Evolutionary conservation across 192 early-diverging fungal species (phyloP).

Genomic region (Podila horticola): DNA sequence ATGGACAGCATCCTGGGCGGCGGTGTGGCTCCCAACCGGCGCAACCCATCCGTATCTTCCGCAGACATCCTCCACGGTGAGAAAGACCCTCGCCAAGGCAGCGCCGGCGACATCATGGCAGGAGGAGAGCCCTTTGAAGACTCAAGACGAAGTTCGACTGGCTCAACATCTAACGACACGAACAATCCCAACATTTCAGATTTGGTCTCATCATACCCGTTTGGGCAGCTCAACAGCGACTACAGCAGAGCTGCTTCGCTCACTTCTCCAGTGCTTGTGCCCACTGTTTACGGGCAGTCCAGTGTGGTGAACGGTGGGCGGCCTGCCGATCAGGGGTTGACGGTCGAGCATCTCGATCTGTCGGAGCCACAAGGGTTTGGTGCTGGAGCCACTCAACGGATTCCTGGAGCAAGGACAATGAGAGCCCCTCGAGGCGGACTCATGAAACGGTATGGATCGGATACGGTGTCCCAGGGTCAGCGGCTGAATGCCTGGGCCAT

Average conservation of each 20-base stretch:
- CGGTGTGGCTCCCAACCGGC: background rate
- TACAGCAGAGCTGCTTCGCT: background rate
- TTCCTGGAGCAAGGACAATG: no score
- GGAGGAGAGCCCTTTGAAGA: background rate
- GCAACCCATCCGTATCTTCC: no score
- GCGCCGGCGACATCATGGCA: no score
- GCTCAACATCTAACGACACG: slow-evolving; percentile 4
- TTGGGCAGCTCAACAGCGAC: slow-evolving; percentile 31
- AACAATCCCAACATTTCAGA: slow-evolving; percentile 32
- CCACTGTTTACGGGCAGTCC: slow-evolving; percentile 17
- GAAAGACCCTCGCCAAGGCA: background rate
- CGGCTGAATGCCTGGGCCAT: background rate
- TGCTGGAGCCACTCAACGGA: background rate
- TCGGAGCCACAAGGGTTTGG: slow-evolving; percentile 1
- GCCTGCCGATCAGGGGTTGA: background rate
- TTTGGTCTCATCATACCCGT: slow-evolving; percentile 37
- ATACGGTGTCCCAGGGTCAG: slow-evolving; percentile 9
- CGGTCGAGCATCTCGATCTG: slow-evolving; percentile 1
- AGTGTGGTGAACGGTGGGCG: slow-evolving; percentile 8
- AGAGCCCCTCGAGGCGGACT: background rate
- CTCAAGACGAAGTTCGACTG: background rate
- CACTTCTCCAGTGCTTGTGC: slow-evolving; percentile 6
- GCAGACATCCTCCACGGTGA: background rate
- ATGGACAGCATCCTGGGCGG: slow-evolving; percentile 25
- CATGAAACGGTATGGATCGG: slow-evolving; percentile 3